Evolutionary conservation across 768 basidiomycete species (phyloP), one percentile per base, ranked within the genome.

Genomic region (Boletus sp.): DNA sequence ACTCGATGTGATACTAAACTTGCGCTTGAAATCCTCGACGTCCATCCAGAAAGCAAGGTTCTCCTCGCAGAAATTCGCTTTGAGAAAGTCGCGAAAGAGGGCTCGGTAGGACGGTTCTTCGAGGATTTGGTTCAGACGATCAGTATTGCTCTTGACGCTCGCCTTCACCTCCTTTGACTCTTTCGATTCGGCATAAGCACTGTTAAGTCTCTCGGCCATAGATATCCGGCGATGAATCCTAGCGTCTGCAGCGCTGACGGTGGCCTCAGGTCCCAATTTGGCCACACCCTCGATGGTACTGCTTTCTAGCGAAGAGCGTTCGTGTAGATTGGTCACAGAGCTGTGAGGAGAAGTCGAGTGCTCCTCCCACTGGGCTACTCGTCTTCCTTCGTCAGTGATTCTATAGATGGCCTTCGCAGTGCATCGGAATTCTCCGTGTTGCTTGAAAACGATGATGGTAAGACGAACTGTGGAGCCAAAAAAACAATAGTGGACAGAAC

Each of bases 31-130:
- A 70, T 99, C 97, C 70, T 93, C 84, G 3, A 98, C 95, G 67
- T 99, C 97, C 54, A 98, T 72, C 91, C 94, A 99, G 76, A 98
- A 99, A 47, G 89, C 88, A 62, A 99, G 76, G 71, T 99, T 99
- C 78, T 99, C 97, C 69, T 99, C 97, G 75, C 93, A 98, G 71
- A 97, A 98, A 72, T 98, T 98, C 54, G 85, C 81, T 33, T 92
- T 84, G 53, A 99, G 75, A 78, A 94, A 96, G 61, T 98, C 97
- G 57, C 97, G 87, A 82, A 99, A 99, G 49, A 98, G 77, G 3
- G 85, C 83, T 14, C 97, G 85, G 37, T 95, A 77, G 32, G 88
- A 87, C 0, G 95, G 91, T 60, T 98, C 94, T 60, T 96, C 95
- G 24, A 99, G 82, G 60, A 99, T 95, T 71, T 90, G 91, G 60